These are phyloP conservation scores for Circinella minor DNA, from an alignment of 371 early-diverging fungal species.

Conservation along the genomic window DNA sequence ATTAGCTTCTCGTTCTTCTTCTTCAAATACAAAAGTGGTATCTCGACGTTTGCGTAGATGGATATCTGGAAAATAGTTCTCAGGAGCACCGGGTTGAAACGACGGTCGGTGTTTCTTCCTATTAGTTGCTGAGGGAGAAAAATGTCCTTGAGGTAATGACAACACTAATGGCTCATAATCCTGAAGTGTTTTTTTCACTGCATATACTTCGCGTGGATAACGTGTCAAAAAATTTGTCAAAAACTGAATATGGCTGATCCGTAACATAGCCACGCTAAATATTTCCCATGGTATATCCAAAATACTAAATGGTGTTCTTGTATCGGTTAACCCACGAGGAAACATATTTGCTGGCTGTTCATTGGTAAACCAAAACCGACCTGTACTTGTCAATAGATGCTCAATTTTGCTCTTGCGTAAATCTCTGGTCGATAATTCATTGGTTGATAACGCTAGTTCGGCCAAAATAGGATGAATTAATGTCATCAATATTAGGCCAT, in stretches of 20 bases:
- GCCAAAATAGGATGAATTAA: slow-evolving; percentile 59
- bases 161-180: slow-evolving; percentile 42
- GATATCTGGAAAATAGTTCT: slow-evolving; percentile 33
- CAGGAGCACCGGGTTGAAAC: neutral
- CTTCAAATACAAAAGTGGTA: slow-evolving; percentile 23
- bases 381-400: slow-evolving; percentile 54
- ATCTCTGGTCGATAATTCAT: slow-evolving; percentile 64
- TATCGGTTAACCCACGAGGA: slow-evolving; percentile 41
- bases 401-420: slow-evolving; percentile 71
- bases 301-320: slow-evolving; percentile 35
- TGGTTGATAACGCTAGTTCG: slow-evolving; percentile 60
- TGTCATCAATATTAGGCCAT: slow-evolving; percentile 50
- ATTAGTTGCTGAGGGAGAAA: too few species aligned
- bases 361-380: slow-evolving; percentile 66
- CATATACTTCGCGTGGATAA: slow-evolving; percentile 60
- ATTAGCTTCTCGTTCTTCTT: slow-evolving; percentile 3
- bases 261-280: slow-evolving; percentile 59
- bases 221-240: slow-evolving; percentile 62
- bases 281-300: slow-evolving; percentile 57
- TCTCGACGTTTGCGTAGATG: slow-evolving; percentile 26
- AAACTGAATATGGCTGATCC: slow-evolving; percentile 68
- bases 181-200: slow-evolving; percentile 58
- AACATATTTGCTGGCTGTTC: slow-evolving; percentile 61
- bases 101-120: neutral
- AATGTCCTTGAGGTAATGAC: slow-evolving; percentile 17